Base-by-base conservation (phyloP, 2,329 filamentous ascomycete species). In the Penicillium griseofulvum region DNA sequence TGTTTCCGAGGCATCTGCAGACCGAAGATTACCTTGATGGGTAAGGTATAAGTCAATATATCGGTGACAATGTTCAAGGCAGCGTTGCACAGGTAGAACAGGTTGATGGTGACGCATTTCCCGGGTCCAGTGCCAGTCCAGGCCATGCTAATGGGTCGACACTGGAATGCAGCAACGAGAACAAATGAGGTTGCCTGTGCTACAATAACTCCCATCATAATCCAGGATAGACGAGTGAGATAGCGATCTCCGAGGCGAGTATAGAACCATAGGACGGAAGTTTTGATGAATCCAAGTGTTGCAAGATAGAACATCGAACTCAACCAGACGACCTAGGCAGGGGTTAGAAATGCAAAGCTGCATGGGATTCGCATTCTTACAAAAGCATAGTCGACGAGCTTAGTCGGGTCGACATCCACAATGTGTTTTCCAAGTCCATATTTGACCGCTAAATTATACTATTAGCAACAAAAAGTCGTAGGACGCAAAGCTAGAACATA, bases 51-150 rank as follows among this genome's bases (percentile, higher is more conserved):
- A n/a, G 81, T 77, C 11, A 81, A 65, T 41, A 87, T 77, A 66
- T 87, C 83, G 7, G 83, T 85, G 41, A 80, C 63, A 44, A 85
- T 85, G 68, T 86, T 86, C 58, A 85, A 77, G 28, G 82, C 79
- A 2, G 83, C 83, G 34, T 84, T 76, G 34, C 77, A 76, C 29
- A 82, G 75, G 28, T 84, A 76, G 48, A 83, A 80, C 0, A 73
- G 71, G 2, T 79, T 75, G 57, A 85, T 72, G 51, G 74, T 67
- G 51, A 83, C 69, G 54, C 80, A 83, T n/a, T 65, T 55, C 58
- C 78, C 56, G 0, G 68, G 38, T 6, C 70, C 61, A 16, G 60
- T 61, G n/a, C 62, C 60, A 33, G 75, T 65, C 75, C 77, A 79
- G 38, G 71, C 72, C 45, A 67, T 72, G 16, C 61, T 58, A 34